A percentile compares a stretch with the other conserved stretches of the same genome.
phyloP scores from a whole-genome alignment of 139 green algal species.

The Protoeuglena noctilucae region DNA sequence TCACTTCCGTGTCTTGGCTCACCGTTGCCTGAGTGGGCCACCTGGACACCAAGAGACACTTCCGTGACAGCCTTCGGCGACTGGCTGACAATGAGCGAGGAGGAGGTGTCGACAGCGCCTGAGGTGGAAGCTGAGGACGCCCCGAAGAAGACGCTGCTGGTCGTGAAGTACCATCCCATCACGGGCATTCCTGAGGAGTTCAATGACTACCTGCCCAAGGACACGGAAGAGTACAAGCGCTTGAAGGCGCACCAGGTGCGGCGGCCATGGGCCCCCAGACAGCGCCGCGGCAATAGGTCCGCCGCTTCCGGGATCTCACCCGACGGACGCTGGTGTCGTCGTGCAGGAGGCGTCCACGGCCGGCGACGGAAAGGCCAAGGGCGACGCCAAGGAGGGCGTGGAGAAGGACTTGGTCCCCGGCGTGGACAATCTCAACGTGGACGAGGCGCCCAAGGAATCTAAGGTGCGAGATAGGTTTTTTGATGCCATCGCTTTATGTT shows the following conservation, averaged over 20 bases:
- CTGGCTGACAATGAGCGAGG: too few species aligned
- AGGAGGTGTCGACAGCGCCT: too few species aligned
- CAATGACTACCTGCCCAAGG: conserved; percentile 65
- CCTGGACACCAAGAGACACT: too few species aligned
- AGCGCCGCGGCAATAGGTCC: conserved; percentile 19
- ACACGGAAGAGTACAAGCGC: conserved; percentile 67
- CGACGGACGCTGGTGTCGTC: conserved; percentile 28
- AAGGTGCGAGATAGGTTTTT: too few species aligned
- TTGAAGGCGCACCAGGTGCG: conserved; percentile 19
- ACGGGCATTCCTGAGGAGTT: conserved; percentile 62
- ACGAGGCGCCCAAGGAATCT: conserved; percentile 26
- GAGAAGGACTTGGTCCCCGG: neutral
- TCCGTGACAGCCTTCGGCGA: too few species aligned
- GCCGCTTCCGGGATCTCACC: conserved; percentile 32
- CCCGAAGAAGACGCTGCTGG: too few species aligned
- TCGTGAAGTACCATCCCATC: conserved; percentile 62
- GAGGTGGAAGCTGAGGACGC: too few species aligned
- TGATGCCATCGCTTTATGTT: neutral
- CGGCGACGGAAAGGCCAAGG: neutral
- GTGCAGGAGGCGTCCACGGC: conserved; percentile 9
- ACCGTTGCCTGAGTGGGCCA: too few species aligned
- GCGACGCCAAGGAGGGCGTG: neutral
- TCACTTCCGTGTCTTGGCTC: too few species aligned
- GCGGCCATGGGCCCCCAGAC: conserved; percentile 50
- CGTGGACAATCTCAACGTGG: conserved; percentile 36